Evolutionary conservation across 176 grass and related monocot species (phyloP).

Genomic region (Aegilops umbellulata): DNA sequence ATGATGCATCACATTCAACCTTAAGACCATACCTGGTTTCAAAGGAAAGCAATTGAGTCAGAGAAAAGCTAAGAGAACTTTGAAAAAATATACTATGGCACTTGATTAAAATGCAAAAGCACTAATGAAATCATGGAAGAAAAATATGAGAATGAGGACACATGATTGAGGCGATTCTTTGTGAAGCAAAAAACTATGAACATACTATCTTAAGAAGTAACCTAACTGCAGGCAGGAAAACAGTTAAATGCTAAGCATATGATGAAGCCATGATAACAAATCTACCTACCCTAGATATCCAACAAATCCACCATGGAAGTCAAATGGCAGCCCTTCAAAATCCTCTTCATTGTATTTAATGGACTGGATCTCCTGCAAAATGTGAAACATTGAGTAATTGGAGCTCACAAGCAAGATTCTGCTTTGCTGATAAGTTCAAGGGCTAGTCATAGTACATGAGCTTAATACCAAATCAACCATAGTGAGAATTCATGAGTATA

Average conservation of each 20-base stretch:
- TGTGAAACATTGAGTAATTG: not conserved
- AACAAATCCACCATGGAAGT: constrained; percentile 90
- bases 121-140: not conserved
- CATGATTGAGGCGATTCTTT: not conserved
- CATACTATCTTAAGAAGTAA: not conserved
- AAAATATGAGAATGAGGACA: not conserved
- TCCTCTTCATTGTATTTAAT: constrained; percentile 74
- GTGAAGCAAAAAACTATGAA: not conserved
- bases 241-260: not conserved
- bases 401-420: not conserved
- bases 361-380: constrained; percentile 70
- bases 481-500: not conserved
- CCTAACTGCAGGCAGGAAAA: not conserved
- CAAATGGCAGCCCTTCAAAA: constrained; percentile 91
- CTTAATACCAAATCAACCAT: not conserved
- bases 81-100: not conserved
- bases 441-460: not conserved
- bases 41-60: not conserved
- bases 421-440: constrained; percentile 4
- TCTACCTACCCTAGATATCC: constrained; percentile 85
- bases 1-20: constrained; percentile 89
- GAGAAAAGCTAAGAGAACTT: not conserved
- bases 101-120: not conserved
- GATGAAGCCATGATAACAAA: not conserved
- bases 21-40: constrained; percentile 84